Percentiles rank a stretch among this genome's conserved stretches.
Conservation (phyloP, 331 rosid species). For the Cydonia oblonga region DNA sequence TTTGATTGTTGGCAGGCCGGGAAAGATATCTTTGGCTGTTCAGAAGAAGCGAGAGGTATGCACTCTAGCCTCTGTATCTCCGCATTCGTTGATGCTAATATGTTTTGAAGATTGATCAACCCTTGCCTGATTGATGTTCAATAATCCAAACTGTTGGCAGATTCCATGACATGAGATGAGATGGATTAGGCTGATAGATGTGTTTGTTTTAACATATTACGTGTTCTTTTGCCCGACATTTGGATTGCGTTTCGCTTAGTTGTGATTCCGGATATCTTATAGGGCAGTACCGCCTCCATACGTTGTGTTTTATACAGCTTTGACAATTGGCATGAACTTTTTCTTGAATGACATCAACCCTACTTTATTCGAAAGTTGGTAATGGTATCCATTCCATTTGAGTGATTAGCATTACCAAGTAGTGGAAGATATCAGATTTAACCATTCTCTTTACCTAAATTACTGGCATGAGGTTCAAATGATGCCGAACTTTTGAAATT, state of each 20-base stretch:
- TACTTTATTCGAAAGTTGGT: background rate
- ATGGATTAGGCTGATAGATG: background rate
- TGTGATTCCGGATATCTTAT: background rate
- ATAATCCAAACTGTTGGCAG: background rate
- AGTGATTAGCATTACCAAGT: background rate
- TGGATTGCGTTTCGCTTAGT: background rate
- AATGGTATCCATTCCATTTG: background rate
- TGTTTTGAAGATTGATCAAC: conserved; percentile 5
- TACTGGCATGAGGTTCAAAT: background rate
- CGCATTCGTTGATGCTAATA: background rate
- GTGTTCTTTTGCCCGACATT: background rate
- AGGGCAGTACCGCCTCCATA: background rate
- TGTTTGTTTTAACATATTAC: background rate
- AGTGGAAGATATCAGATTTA: no score
- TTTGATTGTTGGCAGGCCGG: conserved; percentile 40
- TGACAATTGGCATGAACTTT: background rate
- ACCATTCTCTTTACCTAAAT: background rate
- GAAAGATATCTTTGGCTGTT: conserved; percentile 19
- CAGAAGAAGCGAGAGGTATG: conserved; percentile 24
- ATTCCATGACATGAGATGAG: background rate
- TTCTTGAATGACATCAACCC: background rate
- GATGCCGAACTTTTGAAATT: background rate
- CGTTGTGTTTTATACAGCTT: background rate
- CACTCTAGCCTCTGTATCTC: conserved; percentile 4
- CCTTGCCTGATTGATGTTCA: background rate